Conservation (phyloP, 768 basidiomycete species). For the Pleurotus sapidus region DNA sequence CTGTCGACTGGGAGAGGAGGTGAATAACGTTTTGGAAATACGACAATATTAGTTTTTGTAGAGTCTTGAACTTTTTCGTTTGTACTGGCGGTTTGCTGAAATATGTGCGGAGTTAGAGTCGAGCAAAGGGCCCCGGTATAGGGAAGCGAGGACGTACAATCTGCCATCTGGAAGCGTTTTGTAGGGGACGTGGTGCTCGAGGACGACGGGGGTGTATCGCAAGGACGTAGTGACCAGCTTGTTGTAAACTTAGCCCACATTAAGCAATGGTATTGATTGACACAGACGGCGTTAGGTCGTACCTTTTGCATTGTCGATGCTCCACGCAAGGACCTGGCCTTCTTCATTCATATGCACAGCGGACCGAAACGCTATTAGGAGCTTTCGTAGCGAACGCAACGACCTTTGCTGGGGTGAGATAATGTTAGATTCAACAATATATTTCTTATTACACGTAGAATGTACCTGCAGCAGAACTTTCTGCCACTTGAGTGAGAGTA, state of each 20-base stretch:
- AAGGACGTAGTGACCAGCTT: constrained; percentile 87
- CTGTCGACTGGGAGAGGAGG: constrained; percentile 72
- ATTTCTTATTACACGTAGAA: too few relatives aligned
- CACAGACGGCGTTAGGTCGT: constrained; percentile 15
- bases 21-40: constrained; percentile 88
- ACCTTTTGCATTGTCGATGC: constrained; percentile 81
- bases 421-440: too few relatives aligned
- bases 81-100: constrained; percentile 84
- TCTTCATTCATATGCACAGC: constrained; percentile 91
- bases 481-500: constrained; percentile 80
- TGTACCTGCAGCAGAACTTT: constrained; percentile 79
- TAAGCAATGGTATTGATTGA: constrained; percentile 7
- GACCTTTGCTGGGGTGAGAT: constrained; percentile 66
- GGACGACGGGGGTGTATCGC: constrained; percentile 86
- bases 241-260: constrained; percentile 70
- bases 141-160: constrained; percentile 56
- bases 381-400: constrained; percentile 75
- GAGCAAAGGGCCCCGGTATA: neutral
- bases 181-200: constrained; percentile 85
- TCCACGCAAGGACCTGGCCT: constrained; percentile 75
- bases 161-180: constrained; percentile 80
- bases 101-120: constrained; percentile 3
- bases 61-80: constrained; percentile 74
- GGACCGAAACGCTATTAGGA: constrained; percentile 88
- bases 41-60: constrained; percentile 85